A percentile compares a stretch with the other conserved stretches of the same genome.
Evolutionary conservation across 2,329 filamentous ascomycete species (phyloP).

Genomic region (Fusarium cicatricum): DNA sequence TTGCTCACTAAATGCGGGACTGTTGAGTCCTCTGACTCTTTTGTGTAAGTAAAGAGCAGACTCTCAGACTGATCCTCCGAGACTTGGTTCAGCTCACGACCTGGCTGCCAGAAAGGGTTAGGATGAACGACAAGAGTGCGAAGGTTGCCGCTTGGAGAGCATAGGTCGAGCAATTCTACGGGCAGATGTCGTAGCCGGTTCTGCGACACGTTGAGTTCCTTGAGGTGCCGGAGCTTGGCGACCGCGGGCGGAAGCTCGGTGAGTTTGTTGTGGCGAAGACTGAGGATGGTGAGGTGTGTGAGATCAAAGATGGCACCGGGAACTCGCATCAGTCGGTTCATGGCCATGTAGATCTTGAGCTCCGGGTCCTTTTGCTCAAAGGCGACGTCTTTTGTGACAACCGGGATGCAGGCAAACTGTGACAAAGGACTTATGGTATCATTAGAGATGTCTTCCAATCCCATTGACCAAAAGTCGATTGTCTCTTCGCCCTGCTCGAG

Average conservation of each 20-base stretch:
- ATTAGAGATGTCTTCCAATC: slow-evolving; percentile 62
- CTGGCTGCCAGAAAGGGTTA: slow-evolving; percentile 66
- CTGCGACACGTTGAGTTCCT: slow-evolving; percentile 70
- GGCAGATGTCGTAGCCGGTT: slow-evolving; percentile 70
- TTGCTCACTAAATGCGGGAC: slow-evolving; percentile 37
- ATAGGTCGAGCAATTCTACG: slow-evolving; percentile 66
- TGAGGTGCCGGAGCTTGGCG: slow-evolving; percentile 63
- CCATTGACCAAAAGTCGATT: slow-evolving; percentile 68
- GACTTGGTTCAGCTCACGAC: slow-evolving; percentile 15
- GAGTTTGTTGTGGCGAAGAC: slow-evolving; percentile 70
- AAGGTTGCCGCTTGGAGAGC: slow-evolving; percentile 57
- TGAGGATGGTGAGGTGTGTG: slow-evolving; percentile 69
- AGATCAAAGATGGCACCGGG: slow-evolving; percentile 70
- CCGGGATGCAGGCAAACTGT: slow-evolving; percentile 62
- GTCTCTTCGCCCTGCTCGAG: slow-evolving; percentile 66
- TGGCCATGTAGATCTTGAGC: slow-evolving; percentile 68
- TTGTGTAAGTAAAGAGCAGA: slow-evolving; percentile 16
- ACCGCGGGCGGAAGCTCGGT: slow-evolving; percentile 68
- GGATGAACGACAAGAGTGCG: slow-evolving; percentile 64
- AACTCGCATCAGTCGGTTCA: slow-evolving; percentile 64
- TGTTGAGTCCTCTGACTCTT: neutral
- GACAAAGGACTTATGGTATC: slow-evolving; percentile 65
- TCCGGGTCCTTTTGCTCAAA: slow-evolving; percentile 67
- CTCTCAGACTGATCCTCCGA: slow-evolving; percentile 9
- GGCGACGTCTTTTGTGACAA: slow-evolving; percentile 63